A percentile compares a stretch with the other conserved stretches of the same genome.
Conservation (phyloP, 176 grass and related monocot genomes). For the Puya raimondii region DNA sequence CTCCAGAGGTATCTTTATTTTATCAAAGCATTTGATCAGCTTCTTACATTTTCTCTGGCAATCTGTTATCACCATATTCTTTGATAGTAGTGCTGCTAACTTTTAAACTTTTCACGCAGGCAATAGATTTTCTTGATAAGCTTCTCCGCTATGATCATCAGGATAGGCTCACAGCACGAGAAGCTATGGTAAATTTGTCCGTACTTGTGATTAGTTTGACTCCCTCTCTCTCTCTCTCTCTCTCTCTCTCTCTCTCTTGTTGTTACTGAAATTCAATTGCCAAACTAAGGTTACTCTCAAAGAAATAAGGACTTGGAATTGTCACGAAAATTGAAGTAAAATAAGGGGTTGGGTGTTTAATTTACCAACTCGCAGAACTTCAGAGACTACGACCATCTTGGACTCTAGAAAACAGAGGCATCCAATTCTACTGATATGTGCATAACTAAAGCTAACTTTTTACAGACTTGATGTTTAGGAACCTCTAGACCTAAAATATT, state of each 20-base stretch:
- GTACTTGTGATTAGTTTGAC: neutral
- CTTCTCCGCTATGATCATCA: slow-evolving; percentile 81
- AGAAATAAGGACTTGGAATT: too few species aligned
- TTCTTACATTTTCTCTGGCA: neutral
- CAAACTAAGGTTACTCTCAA: too few species aligned
- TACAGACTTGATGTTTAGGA: too few species aligned
- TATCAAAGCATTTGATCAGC: neutral
- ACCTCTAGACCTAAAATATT: too few species aligned
- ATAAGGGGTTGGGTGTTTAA: too few species aligned
- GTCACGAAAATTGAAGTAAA: too few species aligned
- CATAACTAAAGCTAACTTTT: too few species aligned
- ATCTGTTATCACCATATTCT: neutral
- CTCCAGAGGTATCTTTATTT: slow-evolving; percentile 41
- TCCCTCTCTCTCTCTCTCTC: neutral
- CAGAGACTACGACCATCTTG: too few species aligned
- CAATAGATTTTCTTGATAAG: slow-evolving; percentile 82
- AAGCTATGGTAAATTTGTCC: slow-evolving; percentile 59
- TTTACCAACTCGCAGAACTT: too few species aligned
- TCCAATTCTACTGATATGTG: too few species aligned
- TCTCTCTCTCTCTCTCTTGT: neutral
- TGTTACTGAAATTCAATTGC: neutral
- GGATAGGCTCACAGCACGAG: slow-evolving; percentile 59
- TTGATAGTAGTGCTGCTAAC: neutral
- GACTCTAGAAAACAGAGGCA: too few species aligned
- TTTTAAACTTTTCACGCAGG: slow-evolving; percentile 29